Evolutionary conservation across 805 yeast genomes (phyloP).

Genomic region (Candida odintsovae): DNA sequence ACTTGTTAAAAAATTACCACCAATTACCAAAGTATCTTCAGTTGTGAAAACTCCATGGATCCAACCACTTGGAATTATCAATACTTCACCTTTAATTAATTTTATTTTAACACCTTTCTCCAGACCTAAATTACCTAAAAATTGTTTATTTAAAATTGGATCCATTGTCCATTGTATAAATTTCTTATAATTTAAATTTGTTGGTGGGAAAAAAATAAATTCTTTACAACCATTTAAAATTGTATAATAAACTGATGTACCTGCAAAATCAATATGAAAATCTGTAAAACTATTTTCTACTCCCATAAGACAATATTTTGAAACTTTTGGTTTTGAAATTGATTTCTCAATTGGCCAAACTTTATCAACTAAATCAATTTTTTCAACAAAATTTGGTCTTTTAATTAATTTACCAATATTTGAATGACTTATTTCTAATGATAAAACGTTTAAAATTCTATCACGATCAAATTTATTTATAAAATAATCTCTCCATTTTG

Average conservation of each 20-base stretch:
- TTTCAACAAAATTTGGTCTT: constrained; percentile 63
- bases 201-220: constrained; percentile 77
- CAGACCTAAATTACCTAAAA: constrained; percentile 52
- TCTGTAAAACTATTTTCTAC: constrained; percentile 79
- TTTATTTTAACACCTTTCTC: constrained; percentile 49
- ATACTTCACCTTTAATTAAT: constrained; percentile 59
- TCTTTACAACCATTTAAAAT: constrained; percentile 69
- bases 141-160: constrained; percentile 52
- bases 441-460: constrained; percentile 71
- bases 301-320: constrained; percentile 81
- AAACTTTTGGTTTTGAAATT: constrained; percentile 47
- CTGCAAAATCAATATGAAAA: constrained; percentile 89
- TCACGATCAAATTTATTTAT: constrained; percentile 43
- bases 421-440: constrained; percentile 68
- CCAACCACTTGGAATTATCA: constrained; percentile 89
- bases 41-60: constrained; percentile 89
- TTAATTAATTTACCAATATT: constrained; percentile 38
- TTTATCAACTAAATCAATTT: constrained; percentile 61
- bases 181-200: constrained; percentile 49
- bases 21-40: constrained; percentile 71
- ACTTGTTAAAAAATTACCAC: constrained; percentile 79
- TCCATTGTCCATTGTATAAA: constrained; percentile 72
- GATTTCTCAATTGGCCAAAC: constrained; percentile 44
- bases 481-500: constrained; percentile 72
- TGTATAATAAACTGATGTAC: constrained; percentile 86